Base-by-base conservation (phyloP, 352 stramenopile genomes). In the Pythium sp. region DNA sequence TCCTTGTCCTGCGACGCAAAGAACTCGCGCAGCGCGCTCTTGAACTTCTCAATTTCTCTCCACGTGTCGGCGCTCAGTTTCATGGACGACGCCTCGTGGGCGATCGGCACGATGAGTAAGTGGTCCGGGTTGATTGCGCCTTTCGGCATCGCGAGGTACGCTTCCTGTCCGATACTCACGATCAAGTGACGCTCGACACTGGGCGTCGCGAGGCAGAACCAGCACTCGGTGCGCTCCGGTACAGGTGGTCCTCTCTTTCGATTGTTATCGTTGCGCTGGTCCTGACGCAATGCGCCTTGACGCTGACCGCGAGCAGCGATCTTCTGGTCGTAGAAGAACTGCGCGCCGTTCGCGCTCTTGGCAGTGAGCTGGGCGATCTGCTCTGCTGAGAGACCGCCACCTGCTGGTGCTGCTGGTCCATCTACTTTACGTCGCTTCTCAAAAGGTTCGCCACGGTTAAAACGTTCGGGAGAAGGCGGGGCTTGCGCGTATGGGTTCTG, bases 281-380 rank as follows among this genome's bases (percentile, higher is more conserved):
- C 22, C 32, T 76, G 70, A 22, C 79, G 65, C 24, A 90, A 51
- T 1, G 77, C 79, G 24, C 72, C 76, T 6, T 81, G 76, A 8
- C 79, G 81, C 58, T 88, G 79, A 1, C 86, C 83, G 34, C 81
- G 82, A 2, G 67, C 73, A 1, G 83, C 82, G 20, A 91, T 73
- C 61, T 75, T 84, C 53, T 87, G 77, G 68, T 94, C 86, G 72
- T 92, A 94, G 60, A 92, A 92, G 68, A 91, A 94, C 71, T 94
- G 86, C 11, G 49, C 69, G 2, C 65, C 75, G 20, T 61, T 64
- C 54, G 28, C 62, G 51, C 80, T 76, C 61, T 89, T 75, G 9
- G 80, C 70, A 5, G 79, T 92, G 8, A 93, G 74, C 32, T 89
- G 69, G 3, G 83, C 77, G 38, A 91, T 85, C 65, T 93, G 83